Evolutionary conservation across 2,329 filamentous ascomycete genomes (phyloP).

Genomic region (Hypocrella siamensis): DNA sequence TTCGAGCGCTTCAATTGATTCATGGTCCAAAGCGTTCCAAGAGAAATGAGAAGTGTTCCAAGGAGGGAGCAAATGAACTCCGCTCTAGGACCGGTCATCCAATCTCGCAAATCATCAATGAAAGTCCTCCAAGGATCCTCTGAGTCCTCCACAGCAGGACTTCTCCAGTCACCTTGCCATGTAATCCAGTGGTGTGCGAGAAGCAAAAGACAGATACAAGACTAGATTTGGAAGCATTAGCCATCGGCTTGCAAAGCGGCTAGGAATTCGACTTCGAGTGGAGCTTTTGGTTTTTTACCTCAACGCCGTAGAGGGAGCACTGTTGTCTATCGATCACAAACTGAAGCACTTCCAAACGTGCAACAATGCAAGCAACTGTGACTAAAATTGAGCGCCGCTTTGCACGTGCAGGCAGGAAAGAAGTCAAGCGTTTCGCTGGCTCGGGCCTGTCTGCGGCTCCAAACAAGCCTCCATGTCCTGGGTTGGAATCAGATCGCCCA

Average conservation of each 20-base stretch:
- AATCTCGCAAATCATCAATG: constrained; percentile 30
- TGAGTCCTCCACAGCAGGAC: constrained; percentile 15
- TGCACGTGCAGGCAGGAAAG: constrained; percentile 26
- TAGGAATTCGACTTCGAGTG: too few relatives aligned
- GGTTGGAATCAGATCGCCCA: constrained; percentile 16
- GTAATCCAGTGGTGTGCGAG: constrained; percentile 28
- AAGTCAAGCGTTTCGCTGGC: constrained; percentile 17
- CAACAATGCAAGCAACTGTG: constrained; percentile 26
- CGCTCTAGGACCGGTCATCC: constrained; percentile 27
- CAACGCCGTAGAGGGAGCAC: constrained; percentile 32
- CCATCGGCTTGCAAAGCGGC: too few relatives aligned
- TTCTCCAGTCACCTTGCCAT: constrained; percentile 14
- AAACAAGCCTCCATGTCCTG: constrained; percentile 7
- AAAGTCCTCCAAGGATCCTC: constrained; percentile 33
- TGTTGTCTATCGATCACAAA: constrained; percentile 29
- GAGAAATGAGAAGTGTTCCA: constrained; percentile 22
- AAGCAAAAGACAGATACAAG: constrained; percentile 29
- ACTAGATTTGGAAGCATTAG: constrained; percentile 13
- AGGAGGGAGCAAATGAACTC: constrained; percentile 18
- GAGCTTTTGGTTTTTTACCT: too few relatives aligned
- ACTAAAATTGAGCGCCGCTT: constrained; percentile 27
- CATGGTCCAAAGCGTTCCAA: constrained; percentile 24
- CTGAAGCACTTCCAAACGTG: constrained; percentile 32
- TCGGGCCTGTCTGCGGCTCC: constrained; percentile 5
- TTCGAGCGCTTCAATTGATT: constrained; percentile 27